phyloP scores from a whole-genome alignment of 2,329 filamentous ascomycete genomes.

The Ophiocordyceps sinensis region DNA sequence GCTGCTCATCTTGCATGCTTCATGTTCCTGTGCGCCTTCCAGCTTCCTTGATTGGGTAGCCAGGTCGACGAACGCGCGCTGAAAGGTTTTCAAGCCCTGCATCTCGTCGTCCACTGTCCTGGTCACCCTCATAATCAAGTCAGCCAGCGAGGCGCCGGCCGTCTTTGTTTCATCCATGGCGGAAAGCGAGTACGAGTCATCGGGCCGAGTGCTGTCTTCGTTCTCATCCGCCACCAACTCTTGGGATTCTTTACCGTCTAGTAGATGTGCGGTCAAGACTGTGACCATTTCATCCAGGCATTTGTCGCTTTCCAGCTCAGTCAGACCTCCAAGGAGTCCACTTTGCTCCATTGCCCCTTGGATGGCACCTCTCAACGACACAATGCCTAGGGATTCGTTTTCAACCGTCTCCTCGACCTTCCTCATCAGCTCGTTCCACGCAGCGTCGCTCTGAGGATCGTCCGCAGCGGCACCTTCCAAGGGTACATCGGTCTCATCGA shows the following conservation, averaged over 20 bases:
- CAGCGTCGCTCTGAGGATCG: slow-evolving; percentile 17
- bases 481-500: slow-evolving; percentile 10
- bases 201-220: background rate
- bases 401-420: slow-evolving; percentile 43
- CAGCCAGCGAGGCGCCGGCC: slow-evolving; percentile 20
- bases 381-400: slow-evolving; percentile 38
- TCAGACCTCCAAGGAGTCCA: slow-evolving; percentile 31
- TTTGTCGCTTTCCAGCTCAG: slow-evolving; percentile 27
- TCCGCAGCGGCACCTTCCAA: slow-evolving; percentile 6
- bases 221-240: slow-evolving; percentile 5
- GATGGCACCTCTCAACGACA: slow-evolving; percentile 37
- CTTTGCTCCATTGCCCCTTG: slow-evolving; percentile 40
- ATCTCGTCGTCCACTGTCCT: slow-evolving; percentile 26
- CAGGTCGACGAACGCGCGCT: slow-evolving; percentile 34
- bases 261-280: slow-evolving; percentile 25
- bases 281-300: slow-evolving; percentile 37
- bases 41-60: slow-evolving; percentile 20
- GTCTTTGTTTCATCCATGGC: slow-evolving; percentile 2
- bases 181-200: background rate
- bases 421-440: slow-evolving; percentile 39
- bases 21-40: background rate
- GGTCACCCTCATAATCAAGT: slow-evolving; percentile 38
- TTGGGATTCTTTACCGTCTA: slow-evolving; percentile 7
- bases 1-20: background rate
- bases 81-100: slow-evolving; percentile 31